Evolutionary conservation across 805 yeast species (phyloP).

Genomic region (Ogataea pilisensis): DNA sequence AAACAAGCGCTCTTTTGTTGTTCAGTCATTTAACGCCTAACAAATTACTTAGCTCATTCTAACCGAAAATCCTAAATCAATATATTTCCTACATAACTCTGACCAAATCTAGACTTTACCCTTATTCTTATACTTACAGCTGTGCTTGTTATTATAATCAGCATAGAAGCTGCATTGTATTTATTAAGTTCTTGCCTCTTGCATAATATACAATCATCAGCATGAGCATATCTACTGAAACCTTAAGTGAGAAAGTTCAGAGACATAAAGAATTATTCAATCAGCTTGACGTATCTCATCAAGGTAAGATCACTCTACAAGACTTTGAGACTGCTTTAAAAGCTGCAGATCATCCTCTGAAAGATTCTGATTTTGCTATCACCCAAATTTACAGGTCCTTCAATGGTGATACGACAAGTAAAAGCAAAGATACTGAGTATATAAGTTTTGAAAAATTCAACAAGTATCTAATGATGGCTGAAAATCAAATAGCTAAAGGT

Average conservation of each 20-base stretch:
- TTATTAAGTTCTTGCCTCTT: no score
- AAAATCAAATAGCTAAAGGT: constrained; percentile 64
- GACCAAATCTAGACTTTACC: no score
- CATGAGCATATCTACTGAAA: constrained; percentile 8
- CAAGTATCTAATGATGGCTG: constrained; percentile 61
- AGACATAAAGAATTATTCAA: constrained; percentile 40
- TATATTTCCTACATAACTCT: no score
- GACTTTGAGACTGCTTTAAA: constrained; percentile 46
- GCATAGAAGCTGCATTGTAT: no score
- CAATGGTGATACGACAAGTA: constrained; percentile 34
- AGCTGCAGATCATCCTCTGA: constrained; percentile 58
- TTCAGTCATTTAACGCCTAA: no score
- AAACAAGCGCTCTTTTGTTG: no score
- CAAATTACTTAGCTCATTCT: no score
- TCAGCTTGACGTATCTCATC: constrained; percentile 38
- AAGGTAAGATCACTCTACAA: constrained; percentile 46
- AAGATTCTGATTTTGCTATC: constrained; percentile 56
- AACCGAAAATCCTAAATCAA: no score
- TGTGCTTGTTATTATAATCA: no score
- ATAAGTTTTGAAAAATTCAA: constrained; percentile 67
- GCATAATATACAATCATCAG: no score
- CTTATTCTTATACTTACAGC: no score
- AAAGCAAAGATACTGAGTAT: constrained; percentile 23
- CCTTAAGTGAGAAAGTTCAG: constrained; percentile 17
- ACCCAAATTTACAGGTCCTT: constrained; percentile 53